Percentiles rank a stretch among this genome's conserved stretches.
Evolutionary conservation across 768 basidiomycete genomes (phyloP).

Genomic region (Boletus patriciae): DNA sequence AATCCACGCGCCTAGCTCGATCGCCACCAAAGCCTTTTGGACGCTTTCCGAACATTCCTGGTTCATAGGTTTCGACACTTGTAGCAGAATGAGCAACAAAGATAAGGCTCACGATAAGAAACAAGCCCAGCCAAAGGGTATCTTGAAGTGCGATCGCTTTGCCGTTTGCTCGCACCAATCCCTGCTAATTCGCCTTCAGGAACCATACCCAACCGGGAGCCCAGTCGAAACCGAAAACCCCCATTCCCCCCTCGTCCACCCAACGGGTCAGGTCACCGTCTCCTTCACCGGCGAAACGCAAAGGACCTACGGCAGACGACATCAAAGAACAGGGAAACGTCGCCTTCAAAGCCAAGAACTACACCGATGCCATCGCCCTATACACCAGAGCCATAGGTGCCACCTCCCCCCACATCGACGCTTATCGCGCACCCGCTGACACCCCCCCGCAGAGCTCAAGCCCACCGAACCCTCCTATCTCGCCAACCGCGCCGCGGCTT

Average conservation of each 20-base stretch:
- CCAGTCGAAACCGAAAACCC: constrained; percentile 13
- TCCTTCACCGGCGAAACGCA: constrained; percentile 16
- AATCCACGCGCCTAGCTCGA: neutral
- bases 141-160: constrained; percentile 24
- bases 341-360: constrained; percentile 66
- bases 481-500: constrained; percentile 84
- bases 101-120: constrained; percentile 33
- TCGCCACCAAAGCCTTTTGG: constrained; percentile 1
- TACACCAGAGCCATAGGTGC: constrained; percentile 78
- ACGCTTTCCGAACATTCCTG: constrained; percentile 5
- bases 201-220: constrained; percentile 12
- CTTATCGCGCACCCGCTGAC: constrained; percentile 7
- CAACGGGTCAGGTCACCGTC: constrained; percentile 7
- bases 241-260: constrained; percentile 17
- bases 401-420: constrained; percentile 17
- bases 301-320: constrained; percentile 48
- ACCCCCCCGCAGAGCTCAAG: constrained; percentile 48
- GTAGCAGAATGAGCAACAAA: constrained; percentile 31
- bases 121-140: constrained; percentile 27
- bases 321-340: constrained; percentile 77
- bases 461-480: constrained; percentile 70
- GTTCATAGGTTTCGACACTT: neutral
- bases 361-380: constrained; percentile 63
- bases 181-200: constrained; percentile 14
- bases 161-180: neutral